Conservation (phyloP, 192 early-diverging fungal species). For the Umbelopsis sp. region DNA sequence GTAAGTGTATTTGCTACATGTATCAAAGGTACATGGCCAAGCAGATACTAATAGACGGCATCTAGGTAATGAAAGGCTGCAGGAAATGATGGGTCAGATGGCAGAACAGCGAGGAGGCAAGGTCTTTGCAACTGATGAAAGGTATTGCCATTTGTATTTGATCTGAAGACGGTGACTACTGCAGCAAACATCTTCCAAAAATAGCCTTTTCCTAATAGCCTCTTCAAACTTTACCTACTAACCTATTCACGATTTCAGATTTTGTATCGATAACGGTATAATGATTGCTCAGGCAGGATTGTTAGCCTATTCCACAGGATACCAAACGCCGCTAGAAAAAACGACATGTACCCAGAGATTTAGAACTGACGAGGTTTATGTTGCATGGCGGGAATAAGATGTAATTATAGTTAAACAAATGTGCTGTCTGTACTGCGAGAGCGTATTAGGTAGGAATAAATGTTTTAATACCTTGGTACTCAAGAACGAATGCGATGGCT, state of each 20-base stretch:
- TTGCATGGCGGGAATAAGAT: constrained; percentile 70
- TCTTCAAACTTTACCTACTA: background rate
- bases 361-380: constrained; percentile 84
- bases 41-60: constrained; percentile 3
- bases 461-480: too few relatives aligned
- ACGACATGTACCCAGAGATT: constrained; percentile 94
- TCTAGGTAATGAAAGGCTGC: constrained; percentile 82
- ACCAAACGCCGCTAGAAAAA: constrained; percentile 78
- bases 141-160: constrained; percentile 47
- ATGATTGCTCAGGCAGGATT: constrained; percentile 99
- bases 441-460: too few relatives aligned
- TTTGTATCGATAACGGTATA: constrained; percentile 98
- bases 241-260: constrained; percentile 40
- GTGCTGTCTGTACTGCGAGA: background rate
- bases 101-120: constrained; percentile 81
- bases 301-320: constrained; percentile 80
- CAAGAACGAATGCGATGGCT: too few relatives aligned
- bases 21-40: background rate
- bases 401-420: background rate
- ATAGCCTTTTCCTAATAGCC: too few relatives aligned
- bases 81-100: constrained; percentile 99
- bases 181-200: too few relatives aligned
- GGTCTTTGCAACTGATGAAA: constrained; percentile 95
- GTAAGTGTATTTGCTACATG: constrained; percentile 45
- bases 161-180: too few relatives aligned